Conservation (phyloP, 139 green algal species). For the Asterochloris sp. region DNA sequence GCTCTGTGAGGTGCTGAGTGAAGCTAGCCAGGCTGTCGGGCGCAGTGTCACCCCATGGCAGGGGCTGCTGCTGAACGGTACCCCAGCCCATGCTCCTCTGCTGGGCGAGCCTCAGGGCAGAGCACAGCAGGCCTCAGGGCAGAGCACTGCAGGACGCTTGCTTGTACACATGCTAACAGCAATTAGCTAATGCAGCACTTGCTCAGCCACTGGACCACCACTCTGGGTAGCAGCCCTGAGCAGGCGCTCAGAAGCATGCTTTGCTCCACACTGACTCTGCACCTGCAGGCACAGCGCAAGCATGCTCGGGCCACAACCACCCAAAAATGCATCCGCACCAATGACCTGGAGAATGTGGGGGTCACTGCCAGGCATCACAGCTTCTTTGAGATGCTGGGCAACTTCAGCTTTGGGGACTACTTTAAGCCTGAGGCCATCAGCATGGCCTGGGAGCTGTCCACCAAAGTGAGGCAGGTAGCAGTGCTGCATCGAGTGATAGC, state of each 20-base stretch:
- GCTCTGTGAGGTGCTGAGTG: background rate
- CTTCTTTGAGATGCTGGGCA: conserved; percentile 74
- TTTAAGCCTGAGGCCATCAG: conserved; percentile 92
- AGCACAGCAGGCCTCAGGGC: no score
- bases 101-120: no score
- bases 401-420: conserved; percentile 98
- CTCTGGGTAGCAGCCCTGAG: background rate
- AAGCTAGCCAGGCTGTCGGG: no score
- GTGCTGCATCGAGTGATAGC: no score
- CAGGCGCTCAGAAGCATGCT: background rate
- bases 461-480: conserved; percentile 42
- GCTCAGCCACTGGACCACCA: background rate
- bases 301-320: conserved; percentile 69
- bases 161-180: background rate
- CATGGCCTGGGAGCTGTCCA: conserved; percentile 90
- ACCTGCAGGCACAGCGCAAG: conserved; percentile 10
- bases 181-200: background rate
- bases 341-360: conserved; percentile 96
- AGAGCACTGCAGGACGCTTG: background rate
- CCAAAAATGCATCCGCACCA: conserved; percentile 94
- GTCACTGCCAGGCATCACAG: conserved; percentile 93
- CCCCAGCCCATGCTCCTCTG: no score
- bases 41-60: no score
- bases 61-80: no score
- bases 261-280: background rate